Base-by-base conservation (phyloP, 139 green algal species). In the Limnomonas spitsbergensis region DNA sequence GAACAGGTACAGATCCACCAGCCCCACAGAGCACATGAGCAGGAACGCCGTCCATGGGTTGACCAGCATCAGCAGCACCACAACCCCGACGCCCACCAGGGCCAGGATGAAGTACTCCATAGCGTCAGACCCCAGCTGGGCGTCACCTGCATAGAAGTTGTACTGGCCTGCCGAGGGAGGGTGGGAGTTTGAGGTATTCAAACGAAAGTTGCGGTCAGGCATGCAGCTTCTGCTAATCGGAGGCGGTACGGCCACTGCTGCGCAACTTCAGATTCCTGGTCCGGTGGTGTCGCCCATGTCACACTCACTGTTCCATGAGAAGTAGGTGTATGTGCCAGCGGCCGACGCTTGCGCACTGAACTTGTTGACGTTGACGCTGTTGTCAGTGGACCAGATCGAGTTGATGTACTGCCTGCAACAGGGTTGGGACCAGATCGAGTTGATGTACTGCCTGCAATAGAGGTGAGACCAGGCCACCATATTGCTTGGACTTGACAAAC, bases 1-100 rank as follows among this genome's bases (percentile, higher is more conserved):
- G 69, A 78, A 82, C 14, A 82, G 69, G 53, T 61, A 78, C 53
- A 82, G 53, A 39, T 38, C 35, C 38, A 82, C 78, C 29, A 82
- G 53, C 53, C 70, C 70, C 31, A 82, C 71, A 24, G 67, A 40
- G 3, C 34, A 37, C 40, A 78, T 31, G 9, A 76, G 32, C n/a
- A 78, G 70, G 39, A 82, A 32, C 2, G 71, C 32, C 3, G 78
- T 75, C 1, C 37, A 29, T 2, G 70, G 69, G 70, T 82, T 67
- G 38, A 82, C 56, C 7, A 82, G 69, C 54, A 75, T 82, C 53
- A 82, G 54, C 53, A 79, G 73, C n/a, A 69, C 37, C 14, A 79
- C n/a, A 53, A 79, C 24, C 3, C 53, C 73, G 29, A 79, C 36
- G 29, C 73, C 73, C 20, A n/a, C 39, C 2, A 81, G 34, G 2